Evolutionary conservation across 179 eudicot species (phyloP), one percentile per base, ranked within the genome.

Genomic region (Patellifolia procumbens): DNA sequence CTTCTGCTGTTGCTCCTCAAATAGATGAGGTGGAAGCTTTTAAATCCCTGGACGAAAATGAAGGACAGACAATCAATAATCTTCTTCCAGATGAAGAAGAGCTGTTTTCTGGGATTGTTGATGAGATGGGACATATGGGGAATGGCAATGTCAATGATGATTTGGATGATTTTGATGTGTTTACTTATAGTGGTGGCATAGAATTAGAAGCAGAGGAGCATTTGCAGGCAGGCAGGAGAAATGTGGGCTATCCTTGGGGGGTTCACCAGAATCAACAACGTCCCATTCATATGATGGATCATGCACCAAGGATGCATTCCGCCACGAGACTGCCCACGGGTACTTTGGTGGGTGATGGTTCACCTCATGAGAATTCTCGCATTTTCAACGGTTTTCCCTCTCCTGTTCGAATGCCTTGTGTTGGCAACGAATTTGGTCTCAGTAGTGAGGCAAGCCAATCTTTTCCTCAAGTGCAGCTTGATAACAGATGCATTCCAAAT

Each of bases 61-160:
- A 87, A 59, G 83, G 87, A 31, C 87, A 84, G 68, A 81, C 80
- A 15, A 85, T 89, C 42, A 84, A 84, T 45, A 83, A 76, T 79
- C 87, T 89, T 68, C 92, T 90, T 73, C 95, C 95, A 12, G 92
- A 89, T 61, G 95, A 89, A 69, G 95, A 91, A 72, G 92, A 91
- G 70, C 86, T 89, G 55, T 85, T 91, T 79, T 86, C 89, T 16
- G 95, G 89, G 56, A 84, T 87, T 61, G 81, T 83, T 56, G 81
- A 86, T 49, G 89, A 82, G 71, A 77, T 86, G 78, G 87, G 86
- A 16, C 82, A 49, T 56, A 20, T 67, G 70, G 68, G 82, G 31
- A 76, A 71, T 58, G 51, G 74, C 56, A 80, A 83, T 70, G 79
- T 73, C 10, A 73, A 49, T 46, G 90, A 87, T 45, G 85, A 81